Evolutionary conservation across 495 filamentous ascomycete genomes (phyloP), one percentile per base, ranked within the genome.

Genomic region (Neurospora sp.): DNA sequence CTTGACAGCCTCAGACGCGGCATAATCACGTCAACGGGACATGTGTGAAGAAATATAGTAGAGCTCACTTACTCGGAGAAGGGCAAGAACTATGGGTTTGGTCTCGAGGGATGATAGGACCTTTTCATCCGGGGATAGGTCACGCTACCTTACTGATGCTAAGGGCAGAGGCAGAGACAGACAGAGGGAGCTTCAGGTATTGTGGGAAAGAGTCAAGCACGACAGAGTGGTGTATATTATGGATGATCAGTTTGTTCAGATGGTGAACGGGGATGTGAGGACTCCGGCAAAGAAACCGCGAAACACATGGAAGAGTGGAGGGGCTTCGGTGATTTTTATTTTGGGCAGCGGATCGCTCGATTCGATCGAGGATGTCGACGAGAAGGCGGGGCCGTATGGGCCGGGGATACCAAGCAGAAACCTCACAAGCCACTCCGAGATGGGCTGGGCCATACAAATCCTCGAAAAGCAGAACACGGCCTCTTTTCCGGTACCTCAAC

Each of bases 281-380:
- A 40, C 34, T 45, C 72, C 40, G 69, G 62, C 72, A 76, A 71
- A 72, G 48, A 71, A 43, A 62, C 70, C 71, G 42, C 72, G 73
- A 73, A 71, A 72, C 40, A 24, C 74, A 71, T 77, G 76, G 76
- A 76, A 74, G 71, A 69, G 28, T 69, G 37, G 70, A 71, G 73
- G 76, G 59, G 71, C 70, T 71, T 76, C 70, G 74, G 76, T 73
- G 70, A 69, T 73, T 74, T 76, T 69, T 69, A 69, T 69, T 69
- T 24, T 38, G 72, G 62, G 39, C 70, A 70, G 38, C 39, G 69
- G 37, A 43, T 75, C 74, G 71, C 74, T 75, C 72, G 74, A 71
- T 48, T 73, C 36, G 74, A 70, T 72, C 69, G 48, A 39, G 9
- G 38, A 73, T 48, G 48, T 43, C 71, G 48, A 73, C 74, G 48